Evolutionary conservation across 1,284 basidiomycete genomes (phyloP).

Genomic region (Pascua guehoae): DNA sequence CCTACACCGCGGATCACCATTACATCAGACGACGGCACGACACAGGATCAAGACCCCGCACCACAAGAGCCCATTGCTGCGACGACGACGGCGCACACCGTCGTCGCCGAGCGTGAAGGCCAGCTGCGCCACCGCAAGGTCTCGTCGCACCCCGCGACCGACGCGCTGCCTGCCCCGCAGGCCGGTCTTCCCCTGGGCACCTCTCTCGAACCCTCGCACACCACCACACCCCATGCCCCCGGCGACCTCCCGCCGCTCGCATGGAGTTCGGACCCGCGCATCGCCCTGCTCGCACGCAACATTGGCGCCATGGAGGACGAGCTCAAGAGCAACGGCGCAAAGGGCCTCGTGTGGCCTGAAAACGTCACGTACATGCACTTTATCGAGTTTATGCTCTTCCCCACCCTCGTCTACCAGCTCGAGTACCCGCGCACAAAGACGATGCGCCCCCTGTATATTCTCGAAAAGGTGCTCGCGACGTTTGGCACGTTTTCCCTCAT

Average conservation of each 20-base stretch:
- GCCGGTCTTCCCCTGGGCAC: conserved; percentile 42
- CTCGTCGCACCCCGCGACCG: conserved; percentile 22
- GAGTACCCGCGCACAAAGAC: conserved; percentile 87
- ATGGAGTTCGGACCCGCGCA: conserved; percentile 65
- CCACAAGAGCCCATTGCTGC: background rate
- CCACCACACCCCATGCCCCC: conserved; percentile 44
- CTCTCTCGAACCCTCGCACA: conserved; percentile 44
- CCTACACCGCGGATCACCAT: conserved; percentile 60
- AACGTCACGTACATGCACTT: conserved; percentile 85
- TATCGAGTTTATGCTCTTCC: conserved; percentile 80
- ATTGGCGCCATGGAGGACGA: conserved; percentile 75
- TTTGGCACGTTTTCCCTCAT: conserved; percentile 93
- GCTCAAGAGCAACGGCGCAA: conserved; percentile 63
- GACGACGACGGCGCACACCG: background rate
- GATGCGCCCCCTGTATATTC: conserved; percentile 86
- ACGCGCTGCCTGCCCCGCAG: conserved; percentile 33
- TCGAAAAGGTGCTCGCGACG: conserved; percentile 92
- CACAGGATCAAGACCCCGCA: background rate
- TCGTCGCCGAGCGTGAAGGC: background rate
- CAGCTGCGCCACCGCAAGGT: conserved; percentile 1
- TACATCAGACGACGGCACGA: background rate
- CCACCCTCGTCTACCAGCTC: conserved; percentile 91
- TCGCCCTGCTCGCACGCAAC: conserved; percentile 69
- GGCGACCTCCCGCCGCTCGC: conserved; percentile 57
- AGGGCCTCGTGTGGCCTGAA: conserved; percentile 69